Conservation (phyloP, 2,329 filamentous ascomycete species). For the Fusarium sp. region DNA sequence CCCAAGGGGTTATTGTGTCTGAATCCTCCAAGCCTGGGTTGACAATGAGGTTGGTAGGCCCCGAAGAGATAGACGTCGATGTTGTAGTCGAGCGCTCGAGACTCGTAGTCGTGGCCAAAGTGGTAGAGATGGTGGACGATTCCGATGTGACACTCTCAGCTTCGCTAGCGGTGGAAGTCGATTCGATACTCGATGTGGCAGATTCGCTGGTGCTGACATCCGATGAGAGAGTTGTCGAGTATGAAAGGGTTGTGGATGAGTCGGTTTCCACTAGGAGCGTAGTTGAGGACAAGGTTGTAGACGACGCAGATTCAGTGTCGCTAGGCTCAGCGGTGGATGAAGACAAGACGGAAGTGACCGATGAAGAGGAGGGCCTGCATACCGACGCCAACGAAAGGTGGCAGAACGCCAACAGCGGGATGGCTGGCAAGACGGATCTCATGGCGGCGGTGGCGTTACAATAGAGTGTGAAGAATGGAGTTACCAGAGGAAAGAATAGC, state of each 20-base stretch:
- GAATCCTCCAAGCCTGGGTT: conserved; percentile 1
- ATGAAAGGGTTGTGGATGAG: neutral
- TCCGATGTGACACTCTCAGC: neutral
- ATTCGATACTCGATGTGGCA: neutral
- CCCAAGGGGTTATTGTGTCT: neutral
- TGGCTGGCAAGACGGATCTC: neutral
- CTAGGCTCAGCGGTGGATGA: neutral
- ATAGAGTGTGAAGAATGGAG: neutral
- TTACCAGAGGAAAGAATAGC: neutral
- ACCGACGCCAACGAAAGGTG: neutral
- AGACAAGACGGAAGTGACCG: neutral
- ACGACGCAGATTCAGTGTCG: neutral
- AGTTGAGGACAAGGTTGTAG: neutral
- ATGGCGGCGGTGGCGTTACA: neutral
- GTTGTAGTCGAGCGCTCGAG: neutral
- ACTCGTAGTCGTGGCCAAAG: neutral
- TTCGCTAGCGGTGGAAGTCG: neutral
- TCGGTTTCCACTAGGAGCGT: neutral
- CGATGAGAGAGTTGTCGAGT: neutral
- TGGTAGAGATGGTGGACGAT: neutral
- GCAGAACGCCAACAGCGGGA: conserved; percentile 4
- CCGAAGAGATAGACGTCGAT: neutral
- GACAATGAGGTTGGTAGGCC: neutral
- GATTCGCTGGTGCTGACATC: neutral
- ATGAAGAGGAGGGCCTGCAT: conserved; percentile 7